A percentile compares a stretch with the other conserved stretches of the same genome.
Conservation (phyloP, 805 yeast species). For the Cyberlindnera xishuangbannaensis region DNA sequence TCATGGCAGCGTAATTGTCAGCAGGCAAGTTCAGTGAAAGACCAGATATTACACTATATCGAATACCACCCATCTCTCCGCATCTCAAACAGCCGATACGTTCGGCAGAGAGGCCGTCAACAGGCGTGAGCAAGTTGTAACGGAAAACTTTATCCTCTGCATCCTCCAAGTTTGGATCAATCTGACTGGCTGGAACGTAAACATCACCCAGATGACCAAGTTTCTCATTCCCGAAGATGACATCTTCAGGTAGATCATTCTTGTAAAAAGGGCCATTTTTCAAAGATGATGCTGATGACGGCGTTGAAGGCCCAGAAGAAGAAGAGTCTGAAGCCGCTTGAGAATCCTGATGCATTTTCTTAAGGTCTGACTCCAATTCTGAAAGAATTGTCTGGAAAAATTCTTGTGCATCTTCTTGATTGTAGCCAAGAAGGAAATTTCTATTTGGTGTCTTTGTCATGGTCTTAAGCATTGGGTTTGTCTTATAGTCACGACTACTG, state of each 20-base stretch:
- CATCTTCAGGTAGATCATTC: slow-evolving; percentile 30
- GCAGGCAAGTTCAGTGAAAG: slow-evolving; percentile 64
- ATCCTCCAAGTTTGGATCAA: slow-evolving; percentile 59
- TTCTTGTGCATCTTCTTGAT: slow-evolving; percentile 96
- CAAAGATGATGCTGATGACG: slow-evolving; percentile 10
- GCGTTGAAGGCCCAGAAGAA: slow-evolving; percentile 5
- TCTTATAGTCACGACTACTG: slow-evolving; percentile 51
- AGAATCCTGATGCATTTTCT: slow-evolving; percentile 24
- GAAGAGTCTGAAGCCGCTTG: not conserved
- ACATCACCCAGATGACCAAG: slow-evolving; percentile 60
- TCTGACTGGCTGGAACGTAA: slow-evolving; percentile 65
- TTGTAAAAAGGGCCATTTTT: slow-evolving; percentile 23
- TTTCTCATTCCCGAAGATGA: slow-evolving; percentile 34
- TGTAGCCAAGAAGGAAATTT: slow-evolving; percentile 74
- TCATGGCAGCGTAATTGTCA: slow-evolving; percentile 35
- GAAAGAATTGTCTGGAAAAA: slow-evolving; percentile 77
- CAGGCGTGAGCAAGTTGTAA: slow-evolving; percentile 70
- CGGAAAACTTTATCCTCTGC: slow-evolving; percentile 41
- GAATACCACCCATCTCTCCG: slow-evolving; percentile 91
- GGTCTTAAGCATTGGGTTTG: slow-evolving; percentile 52
- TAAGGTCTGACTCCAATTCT: slow-evolving; percentile 55
- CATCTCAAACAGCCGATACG: slow-evolving; percentile 86
- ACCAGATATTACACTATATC: slow-evolving; percentile 75
- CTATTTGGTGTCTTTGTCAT: slow-evolving; percentile 78
- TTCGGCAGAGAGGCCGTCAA: slow-evolving; percentile 85